phyloP scores from a whole-genome alignment of 2,329 filamentous ascomycete genomes.

The Sclerotinia borealis region DNA sequence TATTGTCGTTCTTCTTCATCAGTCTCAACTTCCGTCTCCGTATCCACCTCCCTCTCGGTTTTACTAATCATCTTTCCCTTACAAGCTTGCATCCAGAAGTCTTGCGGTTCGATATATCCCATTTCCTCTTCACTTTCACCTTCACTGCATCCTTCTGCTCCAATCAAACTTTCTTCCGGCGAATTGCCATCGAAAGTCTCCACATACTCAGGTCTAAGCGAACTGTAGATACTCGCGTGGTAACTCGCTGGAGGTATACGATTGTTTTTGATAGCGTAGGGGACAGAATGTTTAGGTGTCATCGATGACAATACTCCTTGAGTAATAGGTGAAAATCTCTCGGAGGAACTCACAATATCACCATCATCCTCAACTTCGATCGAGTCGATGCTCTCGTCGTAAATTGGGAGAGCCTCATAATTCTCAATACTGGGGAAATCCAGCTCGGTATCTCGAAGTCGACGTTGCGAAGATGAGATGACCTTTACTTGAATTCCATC shows the following conservation, averaged over 20 bases:
- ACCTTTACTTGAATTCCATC: neutral
- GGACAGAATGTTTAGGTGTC: neutral
- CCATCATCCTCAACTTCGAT: neutral
- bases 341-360: neutral
- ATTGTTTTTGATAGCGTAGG: too few species aligned
- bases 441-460: too few species aligned
- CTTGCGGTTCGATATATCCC: neutral
- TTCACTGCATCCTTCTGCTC: neutral
- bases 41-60: neutral
- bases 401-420: too few species aligned
- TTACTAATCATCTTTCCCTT: too few species aligned
- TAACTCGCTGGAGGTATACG: too few species aligned
- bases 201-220: neutral
- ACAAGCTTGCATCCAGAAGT: neutral
- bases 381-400: neutral
- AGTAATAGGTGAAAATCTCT: too few species aligned
- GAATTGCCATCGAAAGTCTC: neutral
- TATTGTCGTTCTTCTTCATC: neutral
- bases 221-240: neutral
- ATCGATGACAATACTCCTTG: neutral
- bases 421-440: neutral
- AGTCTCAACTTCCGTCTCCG: neutral
- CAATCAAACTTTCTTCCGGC: neutral
- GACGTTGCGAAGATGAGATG: neutral
- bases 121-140: neutral